phyloP scores from a whole-genome alignment of 2,329 filamentous ascomycete species.

The Verticillium nubilum region DNA sequence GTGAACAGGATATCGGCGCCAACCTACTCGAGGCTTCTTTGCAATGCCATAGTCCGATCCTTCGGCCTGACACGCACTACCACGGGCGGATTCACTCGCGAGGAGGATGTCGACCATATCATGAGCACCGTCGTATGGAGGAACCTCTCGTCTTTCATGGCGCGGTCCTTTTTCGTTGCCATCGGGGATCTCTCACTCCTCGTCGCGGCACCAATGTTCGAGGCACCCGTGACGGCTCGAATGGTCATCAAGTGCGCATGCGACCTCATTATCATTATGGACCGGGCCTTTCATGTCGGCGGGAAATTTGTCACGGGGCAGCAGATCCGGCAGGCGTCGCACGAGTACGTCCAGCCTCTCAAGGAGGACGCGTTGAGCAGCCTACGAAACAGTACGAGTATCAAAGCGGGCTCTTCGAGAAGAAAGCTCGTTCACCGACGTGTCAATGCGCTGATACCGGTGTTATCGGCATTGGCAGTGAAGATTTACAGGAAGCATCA shows the following conservation, averaged over 20 bases:
- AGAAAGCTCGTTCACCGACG: not conserved
- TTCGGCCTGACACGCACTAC: conserved; percentile 14
- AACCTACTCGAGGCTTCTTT: conserved; percentile 16
- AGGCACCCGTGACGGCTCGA: conserved; percentile 4
- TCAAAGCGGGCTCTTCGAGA: not conserved
- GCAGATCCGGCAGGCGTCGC: not conserved
- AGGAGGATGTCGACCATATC: conserved; percentile 15
- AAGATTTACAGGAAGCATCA: conserved; percentile 1
- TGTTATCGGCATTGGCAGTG: not conserved
- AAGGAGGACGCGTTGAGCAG: not conserved
- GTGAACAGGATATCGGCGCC: conserved; percentile 14
- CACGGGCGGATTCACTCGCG: conserved; percentile 7
- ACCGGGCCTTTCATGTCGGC: not conserved
- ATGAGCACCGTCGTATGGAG: conserved; percentile 15
- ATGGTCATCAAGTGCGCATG: conserved; percentile 10
- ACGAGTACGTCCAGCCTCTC: not conserved
- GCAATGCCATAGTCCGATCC: conserved; percentile 15
- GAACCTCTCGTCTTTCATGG: conserved; percentile 16
- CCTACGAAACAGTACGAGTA: not conserved
- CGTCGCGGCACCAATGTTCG: conserved; percentile 4
- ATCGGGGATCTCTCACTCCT: conserved; percentile 14
- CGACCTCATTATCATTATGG: conserved; percentile 7
- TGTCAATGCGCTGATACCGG: not conserved
- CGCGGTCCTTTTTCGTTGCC: conserved; percentile 14
- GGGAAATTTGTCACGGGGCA: not conserved